These are phyloP conservation scores for Aspergillus pseudoglaucus DNA, from an alignment of 2,329 filamentous ascomycete genomes.

Conservation along the genomic window DNA sequence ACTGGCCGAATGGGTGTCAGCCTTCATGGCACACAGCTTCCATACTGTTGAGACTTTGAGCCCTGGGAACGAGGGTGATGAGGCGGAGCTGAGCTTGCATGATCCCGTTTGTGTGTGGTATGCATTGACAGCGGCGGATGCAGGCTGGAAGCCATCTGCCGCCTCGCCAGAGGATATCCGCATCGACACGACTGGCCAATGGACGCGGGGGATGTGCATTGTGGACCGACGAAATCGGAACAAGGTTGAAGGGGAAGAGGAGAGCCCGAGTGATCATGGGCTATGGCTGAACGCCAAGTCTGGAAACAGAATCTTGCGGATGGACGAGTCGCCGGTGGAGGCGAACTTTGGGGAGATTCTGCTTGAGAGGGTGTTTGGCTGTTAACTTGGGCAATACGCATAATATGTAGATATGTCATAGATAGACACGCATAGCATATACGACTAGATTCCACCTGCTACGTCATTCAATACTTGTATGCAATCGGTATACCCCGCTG, in stretches of 20 bases:
- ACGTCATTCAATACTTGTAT: not conserved
- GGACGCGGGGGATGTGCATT: slow-evolving; percentile 88
- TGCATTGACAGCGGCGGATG: slow-evolving; percentile 50
- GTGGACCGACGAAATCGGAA: slow-evolving; percentile 61
- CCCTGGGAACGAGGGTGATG: slow-evolving; percentile 45
- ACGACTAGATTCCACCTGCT: not conserved
- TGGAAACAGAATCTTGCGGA: slow-evolving; percentile 75
- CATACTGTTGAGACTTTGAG: slow-evolving; percentile 60
- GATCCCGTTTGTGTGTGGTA: slow-evolving; percentile 78
- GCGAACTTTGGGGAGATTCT: slow-evolving; percentile 60
- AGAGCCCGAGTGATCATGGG: slow-evolving; percentile 63
- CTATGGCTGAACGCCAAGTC: slow-evolving; percentile 67
- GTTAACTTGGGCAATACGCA: not conserved
- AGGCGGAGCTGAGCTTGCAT: slow-evolving; percentile 60
- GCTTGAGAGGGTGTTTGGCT: slow-evolving; percentile 60
- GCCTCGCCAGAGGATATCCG: slow-evolving; percentile 70
- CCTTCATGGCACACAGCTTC: slow-evolving; percentile 67
- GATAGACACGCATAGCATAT: not conserved
- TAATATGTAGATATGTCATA: not conserved
- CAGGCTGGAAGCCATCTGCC: slow-evolving; percentile 39
- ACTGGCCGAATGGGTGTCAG: slow-evolving; percentile 64
- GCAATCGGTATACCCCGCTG: too few species aligned
- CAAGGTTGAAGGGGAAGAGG: slow-evolving; percentile 42
- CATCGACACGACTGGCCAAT: slow-evolving; percentile 84
- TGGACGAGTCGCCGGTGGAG: slow-evolving; percentile 62